Base-by-base conservation (phyloP, 768 basidiomycete genomes). In the Suillus occidentalis region DNA sequence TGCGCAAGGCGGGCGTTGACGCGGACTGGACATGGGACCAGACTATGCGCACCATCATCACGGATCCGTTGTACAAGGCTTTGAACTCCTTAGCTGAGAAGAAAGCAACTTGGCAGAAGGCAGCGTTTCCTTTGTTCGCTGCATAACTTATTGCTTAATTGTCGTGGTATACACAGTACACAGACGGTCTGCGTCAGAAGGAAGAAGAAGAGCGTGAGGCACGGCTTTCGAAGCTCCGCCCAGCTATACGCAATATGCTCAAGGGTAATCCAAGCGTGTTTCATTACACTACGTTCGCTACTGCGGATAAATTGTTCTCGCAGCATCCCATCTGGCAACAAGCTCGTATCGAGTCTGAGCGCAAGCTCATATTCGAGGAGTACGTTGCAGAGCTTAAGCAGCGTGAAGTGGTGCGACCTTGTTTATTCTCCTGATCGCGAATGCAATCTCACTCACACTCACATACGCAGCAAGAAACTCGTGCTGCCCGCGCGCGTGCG, bases 1-100 rank as follows among this genome's bases (percentile, higher is more conserved):
- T 99, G 70, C 85, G 90, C 70, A 94, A 94, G 78, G 90, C 92
- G 55, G 93, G 93, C 39, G 91, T 99, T 50, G 93, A 94, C 77
- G 88, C 91, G 53, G 89, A 85, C 68, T 98, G 94, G 92, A 94
- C 94, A 42, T 99, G 97, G 97, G 97, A 99, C 76, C 89, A 93
- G 80, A 95, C 95, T 61, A 97, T 99, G 93, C 87, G 96, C 74
- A 91, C 94, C 71, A 95, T 97, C 77, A 97, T 99, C 78, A 98
- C 95, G 71, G 97, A 99, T 81, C 97, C 97, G 52, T 78, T 97
- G 68, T 99, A 98, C 81, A 96, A 94, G 80, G 91, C 95, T 52
- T 83, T 99, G 66, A 92, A 91, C 73, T 94, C 91, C 53, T 83
- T 98, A 57, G 94, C 94, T 18, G 95, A 99, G 79, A 96, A 95